Conservation (phyloP, 1,284 basidiomycete genomes). For the Volvariella surrecta region DNA sequence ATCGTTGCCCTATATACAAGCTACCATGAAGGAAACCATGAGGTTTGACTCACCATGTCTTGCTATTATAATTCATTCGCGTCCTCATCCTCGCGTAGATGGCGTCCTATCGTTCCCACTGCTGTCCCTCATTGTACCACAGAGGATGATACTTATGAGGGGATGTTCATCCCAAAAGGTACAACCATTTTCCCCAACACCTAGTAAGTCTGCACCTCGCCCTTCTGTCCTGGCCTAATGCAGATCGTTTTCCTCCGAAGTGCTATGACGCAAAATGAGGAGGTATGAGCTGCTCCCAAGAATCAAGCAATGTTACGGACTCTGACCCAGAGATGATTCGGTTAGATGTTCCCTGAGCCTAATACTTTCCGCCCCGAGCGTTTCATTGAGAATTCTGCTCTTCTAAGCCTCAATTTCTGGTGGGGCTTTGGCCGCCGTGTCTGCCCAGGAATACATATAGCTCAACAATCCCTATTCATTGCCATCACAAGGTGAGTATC, state of each 20-base stretch:
- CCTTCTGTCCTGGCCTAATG: neutral
- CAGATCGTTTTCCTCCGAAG: conserved; percentile 7
- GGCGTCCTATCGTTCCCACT: conserved; percentile 4
- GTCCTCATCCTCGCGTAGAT: neutral
- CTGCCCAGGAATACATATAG: conserved; percentile 25
- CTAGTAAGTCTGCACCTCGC: neutral
- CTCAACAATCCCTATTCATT: conserved; percentile 28
- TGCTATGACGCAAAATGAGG: conserved; percentile 15
- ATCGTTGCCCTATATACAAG: conserved; percentile 18
- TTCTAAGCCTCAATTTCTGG: conserved; percentile 8
- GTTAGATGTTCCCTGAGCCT: conserved; percentile 34
- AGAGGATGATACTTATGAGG: conserved; percentile 19
- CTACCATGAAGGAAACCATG: conserved; percentile 23
- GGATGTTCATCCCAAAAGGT: conserved; percentile 19
- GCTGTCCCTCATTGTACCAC: conserved; percentile 19
- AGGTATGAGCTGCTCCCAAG: conserved; percentile 7
- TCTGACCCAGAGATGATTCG: too few relatives aligned
- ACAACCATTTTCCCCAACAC: conserved; percentile 13
- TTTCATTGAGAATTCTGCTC: conserved; percentile 24
- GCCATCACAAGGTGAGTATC: conserved; percentile 15
- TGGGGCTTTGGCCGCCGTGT: conserved; percentile 24
- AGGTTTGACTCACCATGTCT: conserved; percentile 13
- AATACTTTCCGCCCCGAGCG: conserved; percentile 41
- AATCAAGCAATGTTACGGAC: neutral
- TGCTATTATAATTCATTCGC: neutral